A percentile compares a stretch with the other conserved stretches of the same genome.
These are phyloP conservation scores for Cystofilobasidium ferigula DNA, from an alignment of 768 basidiomycete species.

Conservation along the genomic window DNA sequence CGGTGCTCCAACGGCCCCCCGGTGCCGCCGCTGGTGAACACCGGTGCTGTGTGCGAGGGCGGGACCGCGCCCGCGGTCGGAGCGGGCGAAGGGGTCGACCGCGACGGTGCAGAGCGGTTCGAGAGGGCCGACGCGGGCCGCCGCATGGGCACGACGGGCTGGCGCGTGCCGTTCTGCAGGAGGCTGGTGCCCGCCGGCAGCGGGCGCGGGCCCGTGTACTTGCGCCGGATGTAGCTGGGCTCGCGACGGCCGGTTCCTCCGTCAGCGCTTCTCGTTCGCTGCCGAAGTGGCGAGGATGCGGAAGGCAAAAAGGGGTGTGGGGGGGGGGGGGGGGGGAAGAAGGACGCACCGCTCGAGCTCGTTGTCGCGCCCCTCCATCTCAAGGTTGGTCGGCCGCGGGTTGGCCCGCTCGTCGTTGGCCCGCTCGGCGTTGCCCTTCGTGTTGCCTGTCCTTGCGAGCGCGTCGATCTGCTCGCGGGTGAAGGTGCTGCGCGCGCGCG, in stretches of 20 bases:
- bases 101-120: too few relatives aligned
- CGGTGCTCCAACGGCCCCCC: too few relatives aligned
- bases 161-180: background rate
- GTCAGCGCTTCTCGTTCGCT: too few relatives aligned
- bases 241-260: too few relatives aligned
- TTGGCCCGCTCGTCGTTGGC: constrained; percentile 19
- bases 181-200: background rate
- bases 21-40: background rate
- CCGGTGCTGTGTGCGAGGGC: background rate
- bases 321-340: background rate
- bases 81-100: background rate
- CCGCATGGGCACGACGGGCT: too few relatives aligned
- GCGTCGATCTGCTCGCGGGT: constrained; percentile 24
- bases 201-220: constrained; percentile 9
- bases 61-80: background rate
- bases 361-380: constrained; percentile 20
- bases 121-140: too few relatives aligned
- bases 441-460: constrained; percentile 15
- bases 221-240: constrained; percentile 25
- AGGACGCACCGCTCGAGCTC: constrained; percentile 20
- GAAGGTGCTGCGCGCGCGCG: constrained; percentile 10
- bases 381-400: constrained; percentile 25
- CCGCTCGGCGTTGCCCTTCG: constrained; percentile 15
- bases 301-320: background rate
- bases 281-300: too few relatives aligned